Base-by-base conservation (phyloP, 306 rosid species). In the Vigna mungo region DNA sequence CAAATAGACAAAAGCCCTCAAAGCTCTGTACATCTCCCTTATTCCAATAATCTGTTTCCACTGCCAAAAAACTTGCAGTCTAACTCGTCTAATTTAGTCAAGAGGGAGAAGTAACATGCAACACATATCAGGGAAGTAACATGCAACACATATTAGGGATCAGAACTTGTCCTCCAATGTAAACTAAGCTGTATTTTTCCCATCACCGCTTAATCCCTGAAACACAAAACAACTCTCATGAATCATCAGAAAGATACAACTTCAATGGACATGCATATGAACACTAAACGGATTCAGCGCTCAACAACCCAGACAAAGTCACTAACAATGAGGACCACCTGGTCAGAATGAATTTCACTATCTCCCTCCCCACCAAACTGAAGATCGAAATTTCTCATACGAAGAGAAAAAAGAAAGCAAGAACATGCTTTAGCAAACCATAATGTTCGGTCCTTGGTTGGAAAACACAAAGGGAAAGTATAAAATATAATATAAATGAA, bases 1-100 rank as follows among this genome's bases (percentile, higher is more conserved):
- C 60, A 85, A 82, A 64, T 72, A 49, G 2, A 37, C 67, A 53
- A 85, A 68, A 82, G 27, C 89, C 72, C 68, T 71, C 67, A 74
- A 79, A 67, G 39, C 71, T 68, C 83, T 59, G 70, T 2, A 54
- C 70, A 37, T 64, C 56, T 18, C 69, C 67, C 30, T 68, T 51
- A 71, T 62, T 70, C 49, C 2, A 1, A 55, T 80, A 71, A 65
- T 53, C 7, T 27, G 58, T 59, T 39, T 63, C 68, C 44, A 60
- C 61, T 10, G 16, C 76, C 13, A 4, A 30, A 72, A 72, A 72
- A 48, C 47, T 18, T 48, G 73, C 59, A 53, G 52, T 44, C 74
- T 5, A 59, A 55, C 66, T 62, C 3, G 70, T 76, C 75, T 74
- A 61, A 75, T 68, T 58, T 5, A 18, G 13, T 27, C 41, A 2